These are phyloP conservation scores for Aspergillus terreus DNA, from an alignment of 2,329 filamentous ascomycete species.

Conservation along the genomic window DNA sequence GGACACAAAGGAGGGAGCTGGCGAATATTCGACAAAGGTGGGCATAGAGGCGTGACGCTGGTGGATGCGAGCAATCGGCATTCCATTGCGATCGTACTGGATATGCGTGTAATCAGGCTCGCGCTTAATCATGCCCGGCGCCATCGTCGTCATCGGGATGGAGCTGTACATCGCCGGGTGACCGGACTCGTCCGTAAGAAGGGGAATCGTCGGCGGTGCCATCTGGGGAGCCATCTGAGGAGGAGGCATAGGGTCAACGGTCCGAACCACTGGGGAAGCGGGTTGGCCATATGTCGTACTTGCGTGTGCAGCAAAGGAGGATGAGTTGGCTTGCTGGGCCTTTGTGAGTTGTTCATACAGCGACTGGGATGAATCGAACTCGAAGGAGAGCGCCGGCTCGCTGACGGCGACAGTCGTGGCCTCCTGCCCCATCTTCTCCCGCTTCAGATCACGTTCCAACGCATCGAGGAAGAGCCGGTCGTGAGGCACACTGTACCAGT, in stretches of 20 bases:
- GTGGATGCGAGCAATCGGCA: conserved; percentile 76
- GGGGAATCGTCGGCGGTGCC: conserved; percentile 61
- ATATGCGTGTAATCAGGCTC: conserved; percentile 79
- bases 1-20: conserved; percentile 96
- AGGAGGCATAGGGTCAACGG: conserved; percentile 86
- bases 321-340: conserved; percentile 97
- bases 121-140: conserved; percentile 76
- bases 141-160: conserved; percentile 64
- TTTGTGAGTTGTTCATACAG: conserved; percentile 99
- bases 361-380: conserved; percentile 98
- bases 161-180: conserved; percentile 67
- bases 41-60: conserved; percentile 98
- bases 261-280: conserved; percentile 82
- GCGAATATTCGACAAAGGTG: conserved; percentile 95
- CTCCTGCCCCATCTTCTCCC: conserved; percentile 99
- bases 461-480: conserved; percentile 97
- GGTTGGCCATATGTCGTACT: conserved; percentile 65
- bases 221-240: conserved; percentile 80
- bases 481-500: conserved; percentile 99
- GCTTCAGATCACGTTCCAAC: conserved; percentile 92
- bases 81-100: conserved; percentile 89
- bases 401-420: conserved; percentile 94
- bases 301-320: conserved; percentile 82
- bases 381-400: conserved; percentile 95
- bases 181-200: conserved; percentile 59